Percentiles rank a stretch among this genome's conserved stretches.
phyloP scores from a whole-genome alignment of 257 asterid species.

The Solanum medicagineum region DNA sequence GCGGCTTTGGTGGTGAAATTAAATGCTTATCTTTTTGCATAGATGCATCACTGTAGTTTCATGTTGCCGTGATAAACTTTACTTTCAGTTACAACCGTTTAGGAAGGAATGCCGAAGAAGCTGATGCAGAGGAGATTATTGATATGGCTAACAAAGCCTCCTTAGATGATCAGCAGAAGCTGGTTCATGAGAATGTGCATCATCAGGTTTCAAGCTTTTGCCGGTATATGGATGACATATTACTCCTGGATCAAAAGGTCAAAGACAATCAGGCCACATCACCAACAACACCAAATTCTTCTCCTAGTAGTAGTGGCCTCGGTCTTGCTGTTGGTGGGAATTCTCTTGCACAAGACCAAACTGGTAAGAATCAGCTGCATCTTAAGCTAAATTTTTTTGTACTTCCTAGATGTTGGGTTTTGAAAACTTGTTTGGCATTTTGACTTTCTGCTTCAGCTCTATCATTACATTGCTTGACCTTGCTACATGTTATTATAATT shows the following conservation, averaged over 20 bases:
- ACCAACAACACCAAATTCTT: conserved; percentile 17
- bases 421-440: background rate
- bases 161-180: conserved; percentile 60
- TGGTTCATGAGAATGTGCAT: conserved; percentile 87
- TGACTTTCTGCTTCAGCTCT: background rate
- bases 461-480: background rate
- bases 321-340: conserved; percentile 62
- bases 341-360: conserved; percentile 12
- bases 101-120: conserved; percentile 69
- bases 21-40: background rate
- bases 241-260: conserved; percentile 38
- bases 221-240: conserved; percentile 56
- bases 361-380: conserved; percentile 27
- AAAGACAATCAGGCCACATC: conserved; percentile 5
- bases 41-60: background rate
- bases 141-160: conserved; percentile 65
- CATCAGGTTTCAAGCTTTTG: conserved; percentile 43
- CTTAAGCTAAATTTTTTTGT: background rate
- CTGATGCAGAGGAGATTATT: conserved; percentile 83
- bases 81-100: conserved; percentile 61
- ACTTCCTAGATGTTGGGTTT: background rate
- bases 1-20: background rate
- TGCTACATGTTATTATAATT: background rate
- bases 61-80: conserved; percentile 1
- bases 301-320: conserved; percentile 56